Base-by-base conservation (phyloP, 208 protist genomes). In the Phytomonas sp. region DNA sequence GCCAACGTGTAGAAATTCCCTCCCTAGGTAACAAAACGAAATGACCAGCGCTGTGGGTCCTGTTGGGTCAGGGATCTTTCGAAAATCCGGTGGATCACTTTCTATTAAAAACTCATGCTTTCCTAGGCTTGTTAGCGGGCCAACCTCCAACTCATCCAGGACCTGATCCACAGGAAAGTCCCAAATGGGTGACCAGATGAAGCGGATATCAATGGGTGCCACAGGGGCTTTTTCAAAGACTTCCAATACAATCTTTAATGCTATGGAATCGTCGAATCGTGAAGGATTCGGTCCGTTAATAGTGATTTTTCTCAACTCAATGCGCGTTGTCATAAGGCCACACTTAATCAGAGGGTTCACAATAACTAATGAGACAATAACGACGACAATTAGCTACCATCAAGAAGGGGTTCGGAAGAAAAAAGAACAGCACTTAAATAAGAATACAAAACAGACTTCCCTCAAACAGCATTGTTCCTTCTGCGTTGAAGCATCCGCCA, bases 101-200 rank as follows among this genome's bases (percentile, higher is more conserved):
- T 91, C 75, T 1, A 94, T 63, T 0, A 73, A 75, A 31, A 94
- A 82, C 72, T 91, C 83, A 62, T 91, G 88, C 59, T 78, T 80
- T 11, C 88, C 88, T 4, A 88, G 67, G 6, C 78, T 83, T 0
- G 70, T 62, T 4, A 94, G 68, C 3, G 88, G 88, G 0, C 88
- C 88, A 28, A 94, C 88, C 69, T 91, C 88, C 46, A 94, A 78
- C 71, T 90, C 85, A 51, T 94, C 88, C 13, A 94, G 73, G 65
- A 82, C 76, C 75, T 94, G 88, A 46, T 94, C 88, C 0, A 94
- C 85, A 9, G 78, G 63, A 62, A 88, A 88, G 72, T 94, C 88
- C 85, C 88, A 94, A n/a, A 94, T 82, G 1, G 88, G 88, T 0
- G 83, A 85, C 85, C 85, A 94, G n/a, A 69, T 82, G 70, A 91